Conservation (phyloP, 257 asterid genomes). For the Orobanche coerulescens region DNA sequence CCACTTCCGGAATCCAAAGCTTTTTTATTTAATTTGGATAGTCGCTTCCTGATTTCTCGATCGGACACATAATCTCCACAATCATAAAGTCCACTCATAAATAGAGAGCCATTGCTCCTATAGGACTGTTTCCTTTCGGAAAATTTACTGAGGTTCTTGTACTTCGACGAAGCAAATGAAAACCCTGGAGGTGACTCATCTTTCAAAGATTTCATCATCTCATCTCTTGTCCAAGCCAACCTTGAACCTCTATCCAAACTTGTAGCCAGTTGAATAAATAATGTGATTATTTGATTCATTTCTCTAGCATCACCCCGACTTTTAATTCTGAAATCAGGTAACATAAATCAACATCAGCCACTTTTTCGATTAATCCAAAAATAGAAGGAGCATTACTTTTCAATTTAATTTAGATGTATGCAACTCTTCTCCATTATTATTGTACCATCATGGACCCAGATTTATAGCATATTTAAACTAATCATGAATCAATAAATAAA, state of each 20-base stretch:
- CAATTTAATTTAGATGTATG: not conserved
- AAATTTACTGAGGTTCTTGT: conserved; percentile 44
- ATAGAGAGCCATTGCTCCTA: conserved; percentile 54
- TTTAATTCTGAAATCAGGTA: conserved; percentile 47
- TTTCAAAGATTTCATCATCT: conserved; percentile 51
- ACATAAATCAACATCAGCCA: conserved; percentile 13
- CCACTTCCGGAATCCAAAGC: conserved; percentile 76
- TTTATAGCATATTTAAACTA: not conserved
- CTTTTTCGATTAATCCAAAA: conserved; percentile 2
- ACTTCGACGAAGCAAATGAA: conserved; percentile 54
- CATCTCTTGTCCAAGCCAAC: conserved; percentile 44
- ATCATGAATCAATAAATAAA: conserved; percentile 8
- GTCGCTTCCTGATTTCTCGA: conserved; percentile 74
- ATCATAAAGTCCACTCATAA: conserved; percentile 49
- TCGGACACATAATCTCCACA: conserved; percentile 81
- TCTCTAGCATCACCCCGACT: conserved; percentile 55
- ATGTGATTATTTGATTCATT: conserved; percentile 53
- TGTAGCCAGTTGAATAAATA: conserved; percentile 72
- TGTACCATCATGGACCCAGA: not conserved
- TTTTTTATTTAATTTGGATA: conserved; percentile 72
- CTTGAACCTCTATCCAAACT: conserved; percentile 70
- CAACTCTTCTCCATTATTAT: not conserved
- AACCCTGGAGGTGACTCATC: conserved; percentile 82
- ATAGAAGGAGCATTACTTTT: not conserved
- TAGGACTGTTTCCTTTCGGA: conserved; percentile 57